Conservation (phyloP, 2,329 filamentous ascomycete species). For the Beauveria varroae region DNA sequence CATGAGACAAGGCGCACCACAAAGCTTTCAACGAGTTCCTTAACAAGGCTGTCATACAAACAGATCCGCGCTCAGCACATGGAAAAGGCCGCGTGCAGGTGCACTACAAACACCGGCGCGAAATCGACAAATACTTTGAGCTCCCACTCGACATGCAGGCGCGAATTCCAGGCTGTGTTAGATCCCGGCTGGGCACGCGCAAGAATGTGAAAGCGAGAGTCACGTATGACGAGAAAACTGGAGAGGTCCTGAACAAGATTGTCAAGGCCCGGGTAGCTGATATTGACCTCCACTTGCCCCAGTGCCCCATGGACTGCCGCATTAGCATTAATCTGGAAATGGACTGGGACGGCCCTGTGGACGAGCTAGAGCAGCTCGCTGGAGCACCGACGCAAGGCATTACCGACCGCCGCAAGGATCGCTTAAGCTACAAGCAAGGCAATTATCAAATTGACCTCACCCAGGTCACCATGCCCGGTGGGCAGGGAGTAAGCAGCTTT, state of each 20-base stretch:
- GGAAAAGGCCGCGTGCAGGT: constrained; percentile 51
- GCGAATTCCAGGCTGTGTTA: constrained; percentile 57
- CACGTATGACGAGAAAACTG: constrained; percentile 66
- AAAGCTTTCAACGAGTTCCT: constrained; percentile 76
- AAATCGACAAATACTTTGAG: constrained; percentile 78
- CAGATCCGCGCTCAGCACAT: constrained; percentile 45
- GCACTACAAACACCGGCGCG: constrained; percentile 72
- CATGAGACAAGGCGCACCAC: constrained; percentile 59
- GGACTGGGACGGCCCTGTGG: constrained; percentile 64
- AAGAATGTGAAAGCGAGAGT: constrained; percentile 48
- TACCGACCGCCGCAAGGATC: constrained; percentile 73
- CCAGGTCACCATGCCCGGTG: constrained; percentile 59
- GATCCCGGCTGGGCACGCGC: constrained; percentile 46
- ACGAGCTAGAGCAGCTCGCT: constrained; percentile 41
- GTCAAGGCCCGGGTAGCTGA: constrained; percentile 87
- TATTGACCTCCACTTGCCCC: constrained; percentile 77
- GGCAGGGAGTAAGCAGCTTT: constrained; percentile 28
- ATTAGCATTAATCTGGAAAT: constrained; percentile 95
- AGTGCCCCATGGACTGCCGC: constrained; percentile 75
- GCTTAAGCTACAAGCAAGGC: constrained; percentile 82
- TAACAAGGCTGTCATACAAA: constrained; percentile 58
- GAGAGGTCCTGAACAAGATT: constrained; percentile 68
- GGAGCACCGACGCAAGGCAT: constrained; percentile 30
- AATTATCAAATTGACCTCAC: constrained; percentile 89
- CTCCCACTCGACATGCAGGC: constrained; percentile 53